Evolutionary conservation across 2,329 filamentous ascomycete species (phyloP), one percentile per base, ranked within the genome.

Genomic region (Penicillium verrucosum): DNA sequence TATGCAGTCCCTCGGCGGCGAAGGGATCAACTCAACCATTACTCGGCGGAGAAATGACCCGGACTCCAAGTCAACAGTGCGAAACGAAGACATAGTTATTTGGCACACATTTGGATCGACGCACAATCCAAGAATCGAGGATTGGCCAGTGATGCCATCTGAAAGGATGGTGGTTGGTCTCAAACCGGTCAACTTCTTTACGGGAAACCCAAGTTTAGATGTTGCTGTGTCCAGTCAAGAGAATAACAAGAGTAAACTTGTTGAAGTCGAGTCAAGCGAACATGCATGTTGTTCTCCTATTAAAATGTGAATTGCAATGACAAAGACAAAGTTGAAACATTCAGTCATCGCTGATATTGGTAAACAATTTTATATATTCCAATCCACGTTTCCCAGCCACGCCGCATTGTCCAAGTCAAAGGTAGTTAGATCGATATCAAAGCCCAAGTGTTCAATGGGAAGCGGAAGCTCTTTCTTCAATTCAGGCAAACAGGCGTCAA

Each of bases 61-160:
- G 11, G 41, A 37, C 21, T 32, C 25, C 18, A 34, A 46, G 2
- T 56, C 55, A 29, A 38, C n/a, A 12, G 70, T 73, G 1, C 62
- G 69, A 14, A 67, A 73, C 52, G 55, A 70, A 56, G 71, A 73
- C 48, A 73, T 75, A 38, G 70, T 72, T 32, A 54, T 74, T 10
- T 73, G 71, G 70, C 72, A 73, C 42, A 71, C 71, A 1, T 75
- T 76, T 53, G 72, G 74, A 14, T 70, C 71, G 14, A 75, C 73
- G n/a, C 75, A 76, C 59, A 77, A 75, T 51, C 74, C 74, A 6
- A 68, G 75, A 2, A 66, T 73, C 14, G 73, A 76, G 59, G 74
- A 75, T 48, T 76, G 70, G 69, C 74, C 74, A 0, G 70, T 75
- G 6, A 76, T 76, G 73, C 67, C 67, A 1, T 58, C 57, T 4